A percentile compares a stretch with the other conserved stretches of the same genome.
These are phyloP conservation scores for Basipetospora chlamydospora DNA, from an alignment of 2,329 filamentous ascomycete genomes.

Conservation along the genomic window DNA sequence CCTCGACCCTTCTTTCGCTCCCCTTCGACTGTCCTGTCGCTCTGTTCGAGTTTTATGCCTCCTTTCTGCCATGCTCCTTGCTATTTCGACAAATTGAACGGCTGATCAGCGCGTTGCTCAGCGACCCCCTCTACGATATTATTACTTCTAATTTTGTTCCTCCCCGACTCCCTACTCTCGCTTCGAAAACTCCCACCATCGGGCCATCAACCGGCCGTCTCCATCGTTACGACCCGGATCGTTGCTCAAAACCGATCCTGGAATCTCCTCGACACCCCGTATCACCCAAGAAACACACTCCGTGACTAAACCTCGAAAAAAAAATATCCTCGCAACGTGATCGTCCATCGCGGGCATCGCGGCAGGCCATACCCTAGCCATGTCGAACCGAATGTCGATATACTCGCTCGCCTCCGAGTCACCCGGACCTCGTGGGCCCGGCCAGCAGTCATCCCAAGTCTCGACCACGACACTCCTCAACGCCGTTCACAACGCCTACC, in stretches of 20 bases:
- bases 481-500: constrained; percentile 77
- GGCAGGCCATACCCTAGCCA: constrained; percentile 14
- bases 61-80: neutral
- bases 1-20: neutral
- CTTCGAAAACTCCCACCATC: neutral
- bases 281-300: no score
- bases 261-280: no score
- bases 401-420: constrained; percentile 54
- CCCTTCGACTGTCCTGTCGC: neutral
- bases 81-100: neutral
- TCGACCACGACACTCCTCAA: constrained; percentile 91
- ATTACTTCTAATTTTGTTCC: neutral
- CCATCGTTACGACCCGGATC: neutral
- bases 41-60: constrained; percentile 6
- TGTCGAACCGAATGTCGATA: constrained; percentile 54
- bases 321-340: neutral
- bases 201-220: neutral
- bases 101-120: neutral
- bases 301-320: no score
- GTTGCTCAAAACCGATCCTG: no score
- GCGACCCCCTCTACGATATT: neutral
- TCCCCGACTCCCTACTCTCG: neutral
- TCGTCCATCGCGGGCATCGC: constrained; percentile 6
- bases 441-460: constrained; percentile 62
- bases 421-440: constrained; percentile 39